These are phyloP conservation scores for Phytophthora hibernalis DNA, from an alignment of 352 stramenopile species.

Conservation along the genomic window DNA sequence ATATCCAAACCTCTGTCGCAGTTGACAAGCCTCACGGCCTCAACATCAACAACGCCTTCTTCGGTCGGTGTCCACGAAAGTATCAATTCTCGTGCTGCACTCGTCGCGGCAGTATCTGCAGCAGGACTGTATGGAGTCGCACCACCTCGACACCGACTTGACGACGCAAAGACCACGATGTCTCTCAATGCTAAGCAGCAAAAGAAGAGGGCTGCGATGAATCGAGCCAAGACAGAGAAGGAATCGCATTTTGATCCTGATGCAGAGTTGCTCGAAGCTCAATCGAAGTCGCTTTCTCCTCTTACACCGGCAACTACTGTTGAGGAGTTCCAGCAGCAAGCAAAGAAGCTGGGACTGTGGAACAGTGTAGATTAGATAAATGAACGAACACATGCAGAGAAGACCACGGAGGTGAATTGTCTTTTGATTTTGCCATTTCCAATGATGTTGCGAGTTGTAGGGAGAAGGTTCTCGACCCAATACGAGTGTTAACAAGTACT, in stretches of 20 bases:
- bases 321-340: constrained; percentile 48
- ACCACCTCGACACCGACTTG: constrained; percentile 15
- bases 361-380: constrained; percentile 11
- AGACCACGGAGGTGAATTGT: background rate
- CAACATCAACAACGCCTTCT: constrained; percentile 11
- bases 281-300: constrained; percentile 12
- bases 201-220: constrained; percentile 22
- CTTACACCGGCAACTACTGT: too few species aligned
- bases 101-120: constrained; percentile 41
- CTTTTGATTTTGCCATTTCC: constrained; percentile 15
- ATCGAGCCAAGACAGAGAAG: constrained; percentile 16
- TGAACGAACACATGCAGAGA: background rate
- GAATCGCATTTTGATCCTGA: background rate
- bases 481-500: background rate
- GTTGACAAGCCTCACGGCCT: constrained; percentile 18
- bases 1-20: constrained; percentile 16
- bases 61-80: background rate
- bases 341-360: constrained; percentile 54
- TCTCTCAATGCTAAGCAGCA: constrained; percentile 14
- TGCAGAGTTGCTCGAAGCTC: background rate
- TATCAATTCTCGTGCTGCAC: constrained; percentile 27
- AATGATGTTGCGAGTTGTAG: constrained; percentile 3
- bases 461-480: too few species aligned
- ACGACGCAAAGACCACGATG: constrained; percentile 12
- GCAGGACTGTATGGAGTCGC: constrained; percentile 41